Percentiles rank a stretch among this genome's conserved stretches.
Conservation (phyloP, 2,329 filamentous ascomycete genomes). For the Ascochyta koolunga region DNA sequence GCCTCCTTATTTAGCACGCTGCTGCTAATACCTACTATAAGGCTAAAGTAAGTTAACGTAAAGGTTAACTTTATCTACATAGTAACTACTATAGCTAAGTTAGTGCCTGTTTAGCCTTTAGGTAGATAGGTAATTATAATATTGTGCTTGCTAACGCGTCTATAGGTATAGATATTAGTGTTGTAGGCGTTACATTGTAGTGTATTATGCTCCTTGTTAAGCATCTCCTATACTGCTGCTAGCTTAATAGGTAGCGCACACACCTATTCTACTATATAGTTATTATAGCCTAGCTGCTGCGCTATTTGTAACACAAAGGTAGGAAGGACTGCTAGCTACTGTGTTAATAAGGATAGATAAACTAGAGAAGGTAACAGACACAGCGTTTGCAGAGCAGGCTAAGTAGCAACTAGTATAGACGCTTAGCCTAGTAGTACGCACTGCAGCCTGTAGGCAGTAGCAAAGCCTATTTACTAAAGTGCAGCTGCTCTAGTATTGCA, state of each 20-base stretch:
- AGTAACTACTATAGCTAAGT: constrained; percentile 36
- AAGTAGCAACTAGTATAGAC: no score
- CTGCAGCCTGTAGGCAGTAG: no score
- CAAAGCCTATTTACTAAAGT: no score
- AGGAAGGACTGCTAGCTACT: no score
- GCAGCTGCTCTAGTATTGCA: no score
- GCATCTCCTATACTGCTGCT: constrained; percentile 15
- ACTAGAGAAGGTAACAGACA: no score
- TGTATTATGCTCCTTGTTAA: background rate
- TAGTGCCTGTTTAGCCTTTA: constrained; percentile 31
- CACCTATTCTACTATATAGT: constrained; percentile 25
- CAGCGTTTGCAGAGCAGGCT: no score
- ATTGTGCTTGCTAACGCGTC: constrained; percentile 5
- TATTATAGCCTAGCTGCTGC: constrained; percentile 11
- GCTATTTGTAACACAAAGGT: no score
- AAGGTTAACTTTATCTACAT: constrained; percentile 39
- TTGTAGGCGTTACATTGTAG: background rate
- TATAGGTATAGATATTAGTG: constrained; percentile 3
- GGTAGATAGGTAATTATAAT: constrained; percentile 1
- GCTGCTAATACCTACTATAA: constrained; percentile 12
- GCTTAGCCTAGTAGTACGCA: no score
- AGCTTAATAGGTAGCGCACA: constrained; percentile 21
- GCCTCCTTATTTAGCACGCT: constrained; percentile 2
- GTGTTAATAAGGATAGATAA: no score
- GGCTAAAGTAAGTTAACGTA: constrained; percentile 22